Evolutionary conservation across 1,139 yeast genomes (phyloP).

Genomic region (Geotrichum cucujoidarum): DNA sequence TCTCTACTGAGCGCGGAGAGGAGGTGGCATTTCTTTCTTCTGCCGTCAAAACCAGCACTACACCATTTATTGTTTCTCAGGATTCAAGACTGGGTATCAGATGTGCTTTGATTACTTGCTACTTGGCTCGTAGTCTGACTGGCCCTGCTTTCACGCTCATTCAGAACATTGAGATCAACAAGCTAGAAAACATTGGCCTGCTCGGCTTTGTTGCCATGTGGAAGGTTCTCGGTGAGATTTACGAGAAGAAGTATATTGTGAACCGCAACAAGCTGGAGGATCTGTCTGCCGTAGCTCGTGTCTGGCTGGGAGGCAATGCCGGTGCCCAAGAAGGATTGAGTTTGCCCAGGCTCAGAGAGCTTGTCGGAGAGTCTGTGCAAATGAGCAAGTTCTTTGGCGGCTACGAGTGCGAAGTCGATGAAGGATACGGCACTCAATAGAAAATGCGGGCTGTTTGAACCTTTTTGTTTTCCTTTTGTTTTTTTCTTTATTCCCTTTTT

Average conservation of each 20-base stretch:
- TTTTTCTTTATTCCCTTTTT: background rate
- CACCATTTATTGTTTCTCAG: constrained; percentile 23
- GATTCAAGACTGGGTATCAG: constrained; percentile 31
- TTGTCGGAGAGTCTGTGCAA: constrained; percentile 35
- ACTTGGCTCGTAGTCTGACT: constrained; percentile 22
- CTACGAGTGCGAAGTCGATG: constrained; percentile 26
- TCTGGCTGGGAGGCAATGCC: constrained; percentile 38
- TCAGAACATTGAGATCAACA: constrained; percentile 23
- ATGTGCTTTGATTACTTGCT: constrained; percentile 28
- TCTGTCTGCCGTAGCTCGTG: constrained; percentile 32
- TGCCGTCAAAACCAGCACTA: constrained; percentile 15
- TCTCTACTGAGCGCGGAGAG: constrained; percentile 16
- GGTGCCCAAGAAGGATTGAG: constrained; percentile 34
- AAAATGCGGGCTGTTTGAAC: constrained; percentile 1
- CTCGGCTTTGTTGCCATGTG: constrained; percentile 36
- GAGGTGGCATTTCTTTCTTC: constrained; percentile 18
- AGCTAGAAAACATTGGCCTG: constrained; percentile 31
- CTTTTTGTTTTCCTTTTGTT: background rate
- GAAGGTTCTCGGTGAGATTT: constrained; percentile 22
- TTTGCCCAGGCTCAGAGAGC: constrained; percentile 31
- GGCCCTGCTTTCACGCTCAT: constrained; percentile 24
- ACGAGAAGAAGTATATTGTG: constrained; percentile 16
- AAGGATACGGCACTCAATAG: constrained; percentile 28
- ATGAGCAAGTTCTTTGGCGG: constrained; percentile 33
- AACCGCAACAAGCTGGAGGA: constrained; percentile 18